phyloP scores from a whole-genome alignment of 371 early-diverging fungal species.

The Scutellospora calospora region DNA sequence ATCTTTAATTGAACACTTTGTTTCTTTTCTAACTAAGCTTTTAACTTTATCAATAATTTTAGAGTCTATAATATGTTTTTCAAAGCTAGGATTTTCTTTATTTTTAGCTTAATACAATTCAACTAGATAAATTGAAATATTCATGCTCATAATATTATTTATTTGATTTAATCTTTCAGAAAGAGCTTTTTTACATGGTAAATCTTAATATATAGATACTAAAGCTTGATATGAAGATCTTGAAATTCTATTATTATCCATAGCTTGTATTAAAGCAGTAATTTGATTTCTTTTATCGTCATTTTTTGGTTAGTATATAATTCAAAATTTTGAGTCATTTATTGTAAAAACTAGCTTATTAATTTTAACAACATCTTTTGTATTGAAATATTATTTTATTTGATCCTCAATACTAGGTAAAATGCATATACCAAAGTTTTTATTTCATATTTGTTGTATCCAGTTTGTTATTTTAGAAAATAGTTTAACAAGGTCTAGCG shows the following conservation, averaged over 20 bases:
- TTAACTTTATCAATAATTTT: not conserved
- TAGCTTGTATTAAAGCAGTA: not conserved
- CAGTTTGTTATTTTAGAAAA: not conserved
- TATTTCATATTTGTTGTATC: not conserved
- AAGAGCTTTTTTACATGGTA: not conserved
- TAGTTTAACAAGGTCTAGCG: not conserved
- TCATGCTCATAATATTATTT: not conserved
- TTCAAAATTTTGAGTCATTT: not conserved
- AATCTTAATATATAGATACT: not conserved
- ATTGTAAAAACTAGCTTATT: not conserved
- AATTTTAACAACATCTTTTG: not conserved
- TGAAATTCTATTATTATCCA: not conserved
- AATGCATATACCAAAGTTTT: not conserved
- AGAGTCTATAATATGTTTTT: not conserved
- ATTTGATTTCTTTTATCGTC: not conserved
- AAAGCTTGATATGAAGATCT: not conserved
- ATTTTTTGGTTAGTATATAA: too few species aligned
- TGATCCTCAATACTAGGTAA: not conserved
- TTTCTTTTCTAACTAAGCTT: not conserved
- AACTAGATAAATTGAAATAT: not conserved
- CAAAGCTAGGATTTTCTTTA: too few species aligned
- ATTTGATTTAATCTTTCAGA: not conserved
- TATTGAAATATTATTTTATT: not conserved
- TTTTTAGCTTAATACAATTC: too few species aligned
- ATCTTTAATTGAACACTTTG: not conserved